Evolutionary conservation across 495 filamentous ascomycete species (phyloP).

Genomic region (Physcia stellaris): DNA sequence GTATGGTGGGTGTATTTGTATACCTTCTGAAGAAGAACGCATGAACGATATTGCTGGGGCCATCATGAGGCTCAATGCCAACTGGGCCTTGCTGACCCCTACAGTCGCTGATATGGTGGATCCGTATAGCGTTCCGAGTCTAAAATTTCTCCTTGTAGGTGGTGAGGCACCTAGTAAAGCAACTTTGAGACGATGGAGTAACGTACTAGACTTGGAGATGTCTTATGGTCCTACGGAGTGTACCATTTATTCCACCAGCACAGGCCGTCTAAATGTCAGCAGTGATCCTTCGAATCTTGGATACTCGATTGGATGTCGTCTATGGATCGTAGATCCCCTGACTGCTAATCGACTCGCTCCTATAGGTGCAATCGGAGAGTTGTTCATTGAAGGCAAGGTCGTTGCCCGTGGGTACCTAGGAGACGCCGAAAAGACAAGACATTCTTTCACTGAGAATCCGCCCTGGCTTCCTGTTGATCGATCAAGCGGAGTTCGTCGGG

Average conservation of each 20-base stretch:
- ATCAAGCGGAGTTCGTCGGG: neutral
- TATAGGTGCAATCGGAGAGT: conserved; percentile 28
- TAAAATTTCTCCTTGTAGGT: conserved; percentile 30
- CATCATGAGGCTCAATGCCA: conserved; percentile 33
- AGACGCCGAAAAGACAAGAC: conserved; percentile 21
- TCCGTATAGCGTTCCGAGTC: conserved; percentile 28
- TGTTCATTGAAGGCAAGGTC: conserved; percentile 28
- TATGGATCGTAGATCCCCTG: conserved; percentile 31
- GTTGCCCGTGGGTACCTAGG: conserved; percentile 31
- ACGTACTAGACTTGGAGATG: conserved; percentile 10
- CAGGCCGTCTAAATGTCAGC: conserved; percentile 6
- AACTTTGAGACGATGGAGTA: conserved; percentile 1
- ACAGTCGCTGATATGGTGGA: conserved; percentile 20
- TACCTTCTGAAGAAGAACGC: conserved; percentile 17
- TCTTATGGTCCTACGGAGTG: conserved; percentile 19
- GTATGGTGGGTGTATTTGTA: conserved; percentile 17
- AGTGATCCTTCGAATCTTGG: conserved; percentile 20
- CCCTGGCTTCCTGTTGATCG: conserved; percentile 5
- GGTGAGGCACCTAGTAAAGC: conserved; percentile 34
- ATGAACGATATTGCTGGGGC: conserved; percentile 2
- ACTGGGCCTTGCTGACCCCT: conserved; percentile 46
- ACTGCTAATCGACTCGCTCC: conserved; percentile 21
- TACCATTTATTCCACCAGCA: conserved; percentile 7
- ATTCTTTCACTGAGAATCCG: conserved; percentile 18
- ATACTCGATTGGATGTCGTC: conserved; percentile 15